Percentiles rank a stretch among this genome's conserved stretches.
Conservation (phyloP, 2,329 filamentous ascomycete species). For the Neofusicoccum parvum region DNA sequence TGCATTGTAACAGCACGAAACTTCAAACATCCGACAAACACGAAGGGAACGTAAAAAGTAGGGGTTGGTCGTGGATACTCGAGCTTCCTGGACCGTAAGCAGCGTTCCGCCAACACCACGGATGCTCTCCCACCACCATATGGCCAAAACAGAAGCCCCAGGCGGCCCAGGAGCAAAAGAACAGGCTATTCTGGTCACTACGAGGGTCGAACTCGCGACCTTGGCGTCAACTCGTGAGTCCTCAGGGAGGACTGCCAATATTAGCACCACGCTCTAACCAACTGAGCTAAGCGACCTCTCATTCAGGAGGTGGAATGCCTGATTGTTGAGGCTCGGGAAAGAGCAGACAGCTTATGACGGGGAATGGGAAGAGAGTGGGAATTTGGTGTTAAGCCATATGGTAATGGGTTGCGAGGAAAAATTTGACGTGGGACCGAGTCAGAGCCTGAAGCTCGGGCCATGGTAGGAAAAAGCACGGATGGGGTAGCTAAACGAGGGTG, state of each 20-base stretch:
- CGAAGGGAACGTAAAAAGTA: too few relatives aligned
- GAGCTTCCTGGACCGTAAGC: too few relatives aligned
- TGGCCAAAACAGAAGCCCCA: too few relatives aligned
- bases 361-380: not conserved
- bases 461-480: not conserved
- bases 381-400: not conserved
- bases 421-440: not conserved
- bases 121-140: too few relatives aligned
- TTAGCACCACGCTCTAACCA: slow-evolving; percentile 27
- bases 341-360: not conserved
- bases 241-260: slow-evolving; percentile 6
- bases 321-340: not conserved
- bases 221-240: slow-evolving; percentile 23
- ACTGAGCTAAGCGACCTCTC: slow-evolving; percentile 24
- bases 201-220: slow-evolving; percentile 26
- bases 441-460: not conserved
- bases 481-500: slow-evolving; percentile 4
- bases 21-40: too few relatives aligned
- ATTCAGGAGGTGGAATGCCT: not conserved
- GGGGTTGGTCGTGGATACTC: too few relatives aligned
- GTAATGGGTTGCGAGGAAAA: not conserved
- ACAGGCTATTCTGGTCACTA: slow-evolving; percentile 21
- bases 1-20: too few relatives aligned
- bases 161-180: slow-evolving; percentile 16
- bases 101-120: too few relatives aligned